phyloP scores from a whole-genome alignment of 2,329 filamentous ascomycete species.

The Arthroderma uncinatum region DNA sequence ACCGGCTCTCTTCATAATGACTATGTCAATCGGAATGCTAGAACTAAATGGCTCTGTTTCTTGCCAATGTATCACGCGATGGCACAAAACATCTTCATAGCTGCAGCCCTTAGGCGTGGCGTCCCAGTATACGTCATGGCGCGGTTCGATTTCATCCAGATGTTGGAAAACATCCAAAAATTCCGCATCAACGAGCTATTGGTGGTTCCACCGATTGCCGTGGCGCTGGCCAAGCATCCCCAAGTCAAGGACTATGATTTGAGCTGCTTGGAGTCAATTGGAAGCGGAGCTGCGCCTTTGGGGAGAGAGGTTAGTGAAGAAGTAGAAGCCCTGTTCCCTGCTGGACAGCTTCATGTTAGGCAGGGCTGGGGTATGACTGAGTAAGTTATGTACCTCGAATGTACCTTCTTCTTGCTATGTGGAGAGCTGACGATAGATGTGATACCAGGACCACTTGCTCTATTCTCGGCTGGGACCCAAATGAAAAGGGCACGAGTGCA shows the following conservation, averaged over 20 bases:
- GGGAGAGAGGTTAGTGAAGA: conserved; percentile 46
- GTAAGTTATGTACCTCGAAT: conserved; percentile 22
- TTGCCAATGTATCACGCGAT: conserved; percentile 68
- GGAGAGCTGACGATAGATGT: background rate
- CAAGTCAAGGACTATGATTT: conserved; percentile 56
- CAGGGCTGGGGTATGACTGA: conserved; percentile 90
- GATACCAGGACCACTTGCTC: conserved; percentile 51
- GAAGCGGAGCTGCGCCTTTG: conserved; percentile 60
- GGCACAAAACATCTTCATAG: conserved; percentile 60
- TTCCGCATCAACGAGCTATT: conserved; percentile 57
- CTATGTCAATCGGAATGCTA: conserved; percentile 35
- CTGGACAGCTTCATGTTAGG: conserved; percentile 41
- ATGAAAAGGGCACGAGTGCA: conserved; percentile 32
- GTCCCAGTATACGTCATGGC: conserved; percentile 67
- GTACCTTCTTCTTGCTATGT: background rate
- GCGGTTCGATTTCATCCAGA: conserved; percentile 61
- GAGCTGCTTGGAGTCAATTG: conserved; percentile 49
- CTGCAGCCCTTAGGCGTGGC: conserved; percentile 45
- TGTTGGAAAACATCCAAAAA: conserved; percentile 56
- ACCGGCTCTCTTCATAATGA: conserved; percentile 39
- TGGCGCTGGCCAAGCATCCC: conserved; percentile 62
- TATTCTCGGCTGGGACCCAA: conserved; percentile 52
- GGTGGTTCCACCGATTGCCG: conserved; percentile 64
- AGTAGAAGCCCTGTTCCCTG: conserved; percentile 47
- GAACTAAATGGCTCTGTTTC: conserved; percentile 49